Evolutionary conservation across 139 green algal genomes (phyloP).

Genomic region (Chlamydomonas sphaeroides): DNA sequence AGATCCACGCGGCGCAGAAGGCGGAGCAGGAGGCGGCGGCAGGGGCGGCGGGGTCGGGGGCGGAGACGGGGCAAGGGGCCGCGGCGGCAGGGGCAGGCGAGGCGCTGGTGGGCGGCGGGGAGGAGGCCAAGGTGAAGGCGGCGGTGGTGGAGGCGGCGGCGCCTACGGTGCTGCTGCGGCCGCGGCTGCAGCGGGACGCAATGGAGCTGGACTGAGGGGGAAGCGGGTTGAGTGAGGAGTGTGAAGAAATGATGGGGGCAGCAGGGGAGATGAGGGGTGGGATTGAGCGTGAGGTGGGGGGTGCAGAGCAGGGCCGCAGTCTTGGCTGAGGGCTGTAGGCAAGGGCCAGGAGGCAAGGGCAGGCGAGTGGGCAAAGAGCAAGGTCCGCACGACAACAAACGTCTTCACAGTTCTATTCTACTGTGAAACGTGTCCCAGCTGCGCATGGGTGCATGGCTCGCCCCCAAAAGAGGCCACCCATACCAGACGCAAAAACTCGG

Average conservation of each 20-base stretch:
- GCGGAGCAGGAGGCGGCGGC: neutral
- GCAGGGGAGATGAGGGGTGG: no score
- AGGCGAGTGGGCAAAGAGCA: no score
- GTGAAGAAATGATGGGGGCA: neutral
- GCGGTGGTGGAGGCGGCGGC: neutral
- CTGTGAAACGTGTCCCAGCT: no score
- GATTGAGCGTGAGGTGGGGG: neutral
- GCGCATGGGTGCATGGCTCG: no score
- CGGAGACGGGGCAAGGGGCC: neutral
- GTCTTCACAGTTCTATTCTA: no score
- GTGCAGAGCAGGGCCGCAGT: no score
- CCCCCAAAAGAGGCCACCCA: no score
- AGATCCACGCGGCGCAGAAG: slow-evolving; percentile 29
- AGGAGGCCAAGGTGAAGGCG: neutral
- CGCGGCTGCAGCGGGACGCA: slow-evolving; percentile 2
- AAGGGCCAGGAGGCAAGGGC: no score
- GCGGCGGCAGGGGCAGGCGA: neutral
- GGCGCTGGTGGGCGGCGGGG: neutral
- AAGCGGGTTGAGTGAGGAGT: neutral
- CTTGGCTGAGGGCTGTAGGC: no score
- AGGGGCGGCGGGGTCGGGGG: neutral
- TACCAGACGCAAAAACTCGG: no score
- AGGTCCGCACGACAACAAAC: no score
- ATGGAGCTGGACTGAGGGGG: slow-evolving; percentile 38
- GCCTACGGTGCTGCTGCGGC: slow-evolving; percentile 17